phyloP scores from a whole-genome alignment of 352 stramenopile species.

The Globisporangium apiculatum region DNA sequence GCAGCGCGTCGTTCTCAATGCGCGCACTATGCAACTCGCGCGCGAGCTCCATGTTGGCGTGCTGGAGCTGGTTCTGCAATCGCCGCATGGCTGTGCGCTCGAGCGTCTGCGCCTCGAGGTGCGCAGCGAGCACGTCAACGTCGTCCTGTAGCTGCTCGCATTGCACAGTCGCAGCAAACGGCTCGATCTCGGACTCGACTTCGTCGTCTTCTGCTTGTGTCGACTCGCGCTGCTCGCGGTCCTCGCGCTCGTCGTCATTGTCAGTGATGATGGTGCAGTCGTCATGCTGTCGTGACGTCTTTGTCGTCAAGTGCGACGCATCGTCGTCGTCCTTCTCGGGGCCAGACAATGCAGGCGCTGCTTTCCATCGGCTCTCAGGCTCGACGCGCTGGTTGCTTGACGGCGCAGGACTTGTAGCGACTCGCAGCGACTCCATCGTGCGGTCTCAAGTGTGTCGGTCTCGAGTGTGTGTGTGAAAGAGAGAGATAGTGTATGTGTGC shows the following conservation, averaged over 20 bases:
- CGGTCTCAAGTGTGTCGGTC: background rate
- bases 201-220: conserved; percentile 7
- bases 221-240: conserved; percentile 11
- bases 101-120: conserved; percentile 38
- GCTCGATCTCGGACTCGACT: background rate
- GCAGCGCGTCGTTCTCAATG: conserved; percentile 42
- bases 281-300: too few relatives aligned
- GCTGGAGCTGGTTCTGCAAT: conserved; percentile 13
- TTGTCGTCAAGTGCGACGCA: too few relatives aligned
- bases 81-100: conserved; percentile 9
- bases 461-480: background rate
- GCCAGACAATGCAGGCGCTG: background rate
- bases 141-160: conserved; percentile 47
- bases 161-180: conserved; percentile 9
- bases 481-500: too few relatives aligned
- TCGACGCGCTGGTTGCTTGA: conserved; percentile 7
- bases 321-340: background rate
- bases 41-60: conserved; percentile 17
- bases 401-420: background rate
- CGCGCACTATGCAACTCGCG: conserved; percentile 26
- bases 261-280: background rate
- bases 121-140: conserved; percentile 42
- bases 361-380: background rate
- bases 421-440: background rate
- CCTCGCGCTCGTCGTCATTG: conserved; percentile 1